Evolutionary conservation across 2,329 filamentous ascomycete genomes (phyloP), one percentile per base, ranked within the genome.

Genomic region (Nakataea oryzae): DNA sequence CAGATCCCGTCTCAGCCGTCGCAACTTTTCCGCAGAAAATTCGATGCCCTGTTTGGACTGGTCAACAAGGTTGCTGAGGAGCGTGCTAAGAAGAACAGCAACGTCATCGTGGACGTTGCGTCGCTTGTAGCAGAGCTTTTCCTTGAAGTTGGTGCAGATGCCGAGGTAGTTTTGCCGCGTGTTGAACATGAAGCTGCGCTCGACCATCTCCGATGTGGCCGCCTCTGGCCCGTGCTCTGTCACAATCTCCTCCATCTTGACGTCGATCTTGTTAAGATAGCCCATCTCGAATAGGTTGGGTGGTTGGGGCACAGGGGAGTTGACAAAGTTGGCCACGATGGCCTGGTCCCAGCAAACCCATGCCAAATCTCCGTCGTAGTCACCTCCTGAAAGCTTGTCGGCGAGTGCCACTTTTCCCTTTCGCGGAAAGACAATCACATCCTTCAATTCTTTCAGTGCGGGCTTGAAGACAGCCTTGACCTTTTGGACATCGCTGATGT

Each of bases 281-380:
- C 82, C 79, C 2, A 73, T 64, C 8, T 72, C 62, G 8, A 81
- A 74, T 0, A 87, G 70, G 61, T 83, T 78, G 0, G 74, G 74
- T 9, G 71, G 62, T 1, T 69, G 34, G 0, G 81, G 83, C 7
- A 79, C 72, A 0, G 79, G 75, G 0, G 84, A 83, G 63, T 89
- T 91, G 5, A 69, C 66, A 66, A 93, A 93, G n/a, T 85, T 84
- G 6, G 76, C 67, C 0, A 90, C 87, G 3, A 95, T 79, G 0
- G 75, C 72, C 0, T 78, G 75, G 30, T 93, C 88, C 87, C 88
- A 93, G 68, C 87, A 91, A 0, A 91, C 74, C 88, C 89, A 93
- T 5, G 89, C 84, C n/a, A 76, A 81, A 65, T 95, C 90, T 0
- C 90, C 90, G 66, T 93, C 90, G 65, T 92, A 93, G 68, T 93